Evolutionary conservation across 2,329 filamentous ascomycete species (phyloP).

Genomic region (Emergomyces orientalis): DNA sequence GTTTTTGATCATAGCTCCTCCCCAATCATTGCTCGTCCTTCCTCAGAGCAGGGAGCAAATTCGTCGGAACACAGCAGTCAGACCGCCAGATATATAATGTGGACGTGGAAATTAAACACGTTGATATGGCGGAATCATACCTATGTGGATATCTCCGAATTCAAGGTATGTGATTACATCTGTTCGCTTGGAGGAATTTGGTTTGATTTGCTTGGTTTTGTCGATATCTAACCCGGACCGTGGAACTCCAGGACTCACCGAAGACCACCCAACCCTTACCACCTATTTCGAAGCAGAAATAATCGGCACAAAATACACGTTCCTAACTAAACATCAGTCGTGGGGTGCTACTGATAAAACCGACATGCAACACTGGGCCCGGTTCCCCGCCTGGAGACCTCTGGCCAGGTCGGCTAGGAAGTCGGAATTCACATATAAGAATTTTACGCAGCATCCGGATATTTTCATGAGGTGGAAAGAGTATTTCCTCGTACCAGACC

Average conservation of each 20-base stretch:
- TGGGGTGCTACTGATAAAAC: slow-evolving; percentile 92
- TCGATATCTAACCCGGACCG: not conserved
- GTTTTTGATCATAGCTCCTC: slow-evolving; percentile 46
- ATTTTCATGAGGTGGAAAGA: slow-evolving; percentile 99
- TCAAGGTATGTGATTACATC: slow-evolving; percentile 54
- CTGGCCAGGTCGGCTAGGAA: slow-evolving; percentile 56
- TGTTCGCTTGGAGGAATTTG: not conserved
- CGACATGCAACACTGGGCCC: slow-evolving; percentile 85
- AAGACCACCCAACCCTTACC: slow-evolving; percentile 93
- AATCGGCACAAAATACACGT: slow-evolving; percentile 90
- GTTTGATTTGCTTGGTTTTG: slow-evolving; percentile 3
- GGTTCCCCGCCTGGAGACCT: slow-evolving; percentile 78
- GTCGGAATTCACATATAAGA: slow-evolving; percentile 51
- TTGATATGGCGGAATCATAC: slow-evolving; percentile 88
- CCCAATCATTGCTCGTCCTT: slow-evolving; percentile 77
- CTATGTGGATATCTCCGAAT: slow-evolving; percentile 92
- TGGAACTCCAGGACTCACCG: slow-evolving; percentile 61
- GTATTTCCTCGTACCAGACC: slow-evolving; percentile 91
- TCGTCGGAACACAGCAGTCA: slow-evolving; percentile 83
- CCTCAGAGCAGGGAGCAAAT: slow-evolving; percentile 77
- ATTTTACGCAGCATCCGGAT: slow-evolving; percentile 70
- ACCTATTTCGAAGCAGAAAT: slow-evolving; percentile 99
- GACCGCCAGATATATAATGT: slow-evolving; percentile 91
- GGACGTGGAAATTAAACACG: slow-evolving; percentile 92
- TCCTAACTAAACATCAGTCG: slow-evolving; percentile 74